These are phyloP conservation scores for Neurospora sp. DNA, from an alignment of 495 filamentous ascomycete species.

Conservation along the genomic window DNA sequence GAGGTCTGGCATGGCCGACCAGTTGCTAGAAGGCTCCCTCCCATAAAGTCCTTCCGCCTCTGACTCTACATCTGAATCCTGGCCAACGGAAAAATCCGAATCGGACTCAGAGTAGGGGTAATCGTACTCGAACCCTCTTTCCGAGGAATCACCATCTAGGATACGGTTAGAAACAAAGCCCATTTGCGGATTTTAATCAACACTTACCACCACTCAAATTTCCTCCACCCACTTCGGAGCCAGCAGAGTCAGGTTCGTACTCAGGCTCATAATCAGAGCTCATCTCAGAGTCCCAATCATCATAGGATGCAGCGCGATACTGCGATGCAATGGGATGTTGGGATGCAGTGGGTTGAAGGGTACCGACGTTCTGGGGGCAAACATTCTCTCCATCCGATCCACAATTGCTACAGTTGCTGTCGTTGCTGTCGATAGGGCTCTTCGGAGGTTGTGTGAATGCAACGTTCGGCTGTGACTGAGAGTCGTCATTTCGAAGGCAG, in stretches of 20 bases:
- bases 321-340: background rate
- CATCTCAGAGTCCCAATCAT: background rate
- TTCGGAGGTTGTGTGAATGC: background rate
- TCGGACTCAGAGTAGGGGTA: background rate
- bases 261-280: slow-evolving; percentile 11
- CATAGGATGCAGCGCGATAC: background rate
- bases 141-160: background rate
- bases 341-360: background rate
- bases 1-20: background rate
- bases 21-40: background rate
- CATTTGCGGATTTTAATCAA: background rate
- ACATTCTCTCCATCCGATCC: background rate
- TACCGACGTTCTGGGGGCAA: background rate
- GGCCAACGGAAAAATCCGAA: background rate
- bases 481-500: slow-evolving; percentile 20
- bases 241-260: slow-evolving; percentile 12
- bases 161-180: background rate
- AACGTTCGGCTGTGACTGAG: background rate
- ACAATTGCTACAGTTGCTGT: background rate
- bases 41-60: background rate
- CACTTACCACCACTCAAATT: background rate
- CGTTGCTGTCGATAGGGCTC: background rate
- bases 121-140: background rate
- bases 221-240: slow-evolving; percentile 15
- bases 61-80: background rate